phyloP scores from a whole-genome alignment of 495 filamentous ascomycete species.

The Beverwykella pulmonaria region DNA sequence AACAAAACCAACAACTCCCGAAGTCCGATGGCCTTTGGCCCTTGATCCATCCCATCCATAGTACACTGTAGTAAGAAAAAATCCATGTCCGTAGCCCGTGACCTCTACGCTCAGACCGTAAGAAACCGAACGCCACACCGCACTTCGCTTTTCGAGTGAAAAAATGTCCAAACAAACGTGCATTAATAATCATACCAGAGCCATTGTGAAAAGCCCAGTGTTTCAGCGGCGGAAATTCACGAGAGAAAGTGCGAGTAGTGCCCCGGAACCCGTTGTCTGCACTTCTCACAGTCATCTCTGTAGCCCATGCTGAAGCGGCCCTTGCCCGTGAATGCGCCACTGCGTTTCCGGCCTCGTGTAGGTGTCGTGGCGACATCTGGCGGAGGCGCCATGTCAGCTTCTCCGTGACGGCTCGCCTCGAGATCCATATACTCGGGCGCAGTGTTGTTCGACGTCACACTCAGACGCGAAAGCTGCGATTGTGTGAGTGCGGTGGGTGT shows the following conservation, averaged over 20 bases:
- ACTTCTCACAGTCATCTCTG: slow-evolving; percentile 84
- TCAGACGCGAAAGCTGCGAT: slow-evolving; percentile 39
- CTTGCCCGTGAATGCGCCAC: slow-evolving; percentile 59
- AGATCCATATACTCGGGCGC: slow-evolving; percentile 29
- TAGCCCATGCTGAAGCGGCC: slow-evolving; percentile 80
- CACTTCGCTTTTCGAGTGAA: neutral
- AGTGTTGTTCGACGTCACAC: slow-evolving; percentile 21
- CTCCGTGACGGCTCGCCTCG: neutral
- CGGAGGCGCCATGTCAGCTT: slow-evolving; percentile 5
- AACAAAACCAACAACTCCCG: neutral
- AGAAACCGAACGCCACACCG: neutral
- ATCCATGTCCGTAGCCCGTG: neutral
- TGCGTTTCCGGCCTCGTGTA: slow-evolving; percentile 49
- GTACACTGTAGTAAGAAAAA: neutral
- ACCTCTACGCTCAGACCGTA: neutral
- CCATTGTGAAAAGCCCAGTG: neutral
- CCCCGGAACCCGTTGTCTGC: slow-evolving; percentile 73
- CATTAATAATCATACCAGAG: neutral
- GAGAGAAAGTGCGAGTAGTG: slow-evolving; percentile 79
- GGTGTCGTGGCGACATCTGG: slow-evolving; percentile 4
- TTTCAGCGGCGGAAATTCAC: slow-evolving; percentile 2
- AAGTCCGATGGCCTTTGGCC: neutral
- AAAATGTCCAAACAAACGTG: neutral
- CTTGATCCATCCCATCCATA: neutral
- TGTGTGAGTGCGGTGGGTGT: slow-evolving; percentile 36